Base-by-base conservation (phyloP, 2,329 filamentous ascomycete species). In the Penicillium frequentans region DNA sequence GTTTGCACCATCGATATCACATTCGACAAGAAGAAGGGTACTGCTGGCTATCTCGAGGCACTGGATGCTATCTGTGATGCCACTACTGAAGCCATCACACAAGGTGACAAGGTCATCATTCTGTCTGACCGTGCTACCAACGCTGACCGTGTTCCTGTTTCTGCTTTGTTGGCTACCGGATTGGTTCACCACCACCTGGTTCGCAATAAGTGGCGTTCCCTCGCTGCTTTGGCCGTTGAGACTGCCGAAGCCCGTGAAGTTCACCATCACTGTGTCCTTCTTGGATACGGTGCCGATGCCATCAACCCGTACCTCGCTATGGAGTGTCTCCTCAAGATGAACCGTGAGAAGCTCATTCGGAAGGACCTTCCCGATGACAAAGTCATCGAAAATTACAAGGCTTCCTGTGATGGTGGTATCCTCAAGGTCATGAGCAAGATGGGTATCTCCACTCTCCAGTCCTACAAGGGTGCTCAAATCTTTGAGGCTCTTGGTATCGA, bases 401-500 rank as follows among this genome's bases (percentile, higher is more conserved):
- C 96, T 76, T 97, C 93, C 61, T 93, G 90, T 68, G 93, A 97
- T 66, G 93, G 93, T 70, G 93, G 93, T 79, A 96, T 98, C 63
- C 82, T 98, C 63, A 98, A 98, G 78, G 93, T 98, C 74, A 98
- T 98, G 93, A 95, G 90, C 75, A 98, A 98, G 83, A 98, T 98
- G 93, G 93, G 93, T 80, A 98, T 98, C 63, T 97, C 93, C 7
- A 98, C 93, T 31, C 82, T 98, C 46, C 91, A 93, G 70, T 93
- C 90, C 65, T 98, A 98, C 82, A 98, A 98, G 82, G 93, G 93
- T 71, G 93, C 93, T 55, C 93, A 98, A 80, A 98, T 98, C 63
- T 98, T 97, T 67, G 93, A 98, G 75, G 92, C 93, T 49, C 88
- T 98, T 44, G 93, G 93, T 77, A 87, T 97, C 33, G 93, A 97